Base-by-base conservation (phyloP, 2,329 filamentous ascomycete genomes). In the Meredithiella fracta region DNA sequence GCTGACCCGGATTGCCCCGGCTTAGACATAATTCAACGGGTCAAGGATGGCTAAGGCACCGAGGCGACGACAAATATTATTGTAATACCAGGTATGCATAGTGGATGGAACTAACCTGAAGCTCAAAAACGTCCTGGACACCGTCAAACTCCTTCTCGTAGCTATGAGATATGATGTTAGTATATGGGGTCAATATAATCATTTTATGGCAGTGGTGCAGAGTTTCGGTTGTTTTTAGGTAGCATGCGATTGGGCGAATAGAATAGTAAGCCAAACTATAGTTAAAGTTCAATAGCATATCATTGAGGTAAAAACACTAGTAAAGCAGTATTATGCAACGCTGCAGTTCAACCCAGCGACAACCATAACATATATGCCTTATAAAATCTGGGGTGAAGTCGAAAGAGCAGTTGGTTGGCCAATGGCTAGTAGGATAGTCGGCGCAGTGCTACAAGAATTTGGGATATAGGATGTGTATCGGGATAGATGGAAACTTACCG, bases 51-150 rank as follows among this genome's bases (percentile, higher is more conserved):
- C 44, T 26, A 15, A 49, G 44, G 42, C 17, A n/a, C 14, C 17
- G 22, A 53, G 51, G 29, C 51, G 17, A 53, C 6, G 17, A 23
- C 20, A 38, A 31, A 17, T 6, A 26, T 20, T n/a, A 25, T 22
- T 23, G 23, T 51, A 22, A 34, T 34, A 7, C 14, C 8, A n/a
- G 17, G 25, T 49, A 50, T 38, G 7, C 3, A 40, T 8, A 38
- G 20, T 11, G 11, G 44, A 17, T 8, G 14, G 6, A 15, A 69
- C 78, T 68, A 82, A 95, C 90, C 88, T 96, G 90, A 68, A 98
- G 88, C 83, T 98, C 92, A 72, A 98, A 98, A 68, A 97, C 91
- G 76, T 98, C 92, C 75, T 97, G 88, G 63, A 98, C 92, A 67
- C 75, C 73, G 61, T 98, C 91, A 69, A 98, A 98, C 76, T 98